Percentiles rank a stretch among this genome's conserved stretches.
phyloP scores from a whole-genome alignment of 2,329 filamentous ascomycete species.

The Zymoseptoria passerinii region DNA sequence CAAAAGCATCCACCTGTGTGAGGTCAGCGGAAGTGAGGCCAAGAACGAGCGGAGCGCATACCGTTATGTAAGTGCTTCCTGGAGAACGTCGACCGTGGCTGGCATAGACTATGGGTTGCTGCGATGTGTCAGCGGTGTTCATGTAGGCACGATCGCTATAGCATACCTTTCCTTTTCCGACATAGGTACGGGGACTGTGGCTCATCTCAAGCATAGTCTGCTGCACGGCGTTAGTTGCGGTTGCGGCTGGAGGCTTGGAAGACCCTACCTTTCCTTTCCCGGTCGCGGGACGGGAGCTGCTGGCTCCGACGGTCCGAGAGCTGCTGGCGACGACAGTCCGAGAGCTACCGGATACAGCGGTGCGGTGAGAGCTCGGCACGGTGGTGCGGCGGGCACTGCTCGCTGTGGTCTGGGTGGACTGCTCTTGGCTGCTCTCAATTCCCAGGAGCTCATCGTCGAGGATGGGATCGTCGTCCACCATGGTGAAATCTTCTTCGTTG shows the following conservation, averaged over 20 bases:
- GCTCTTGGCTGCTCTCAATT: background rate
- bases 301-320: background rate
- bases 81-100: background rate
- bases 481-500: background rate
- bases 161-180: background rate
- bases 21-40: background rate
- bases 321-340: background rate
- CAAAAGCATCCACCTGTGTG: background rate
- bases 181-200: background rate
- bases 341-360: background rate
- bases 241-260: no score
- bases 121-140: background rate
- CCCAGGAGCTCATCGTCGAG: background rate
- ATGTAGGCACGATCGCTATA: background rate
- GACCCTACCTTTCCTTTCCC: background rate
- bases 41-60: background rate
- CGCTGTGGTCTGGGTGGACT: background rate
- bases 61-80: background rate
- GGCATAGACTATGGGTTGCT: background rate
- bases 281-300: background rate
- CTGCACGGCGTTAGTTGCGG: background rate
- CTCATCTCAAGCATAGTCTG: background rate
- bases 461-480: background rate
- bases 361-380: background rate
- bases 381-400: background rate